A percentile compares a stretch with the other conserved stretches of the same genome.
These are phyloP conservation scores for Gastrolobium villosum DNA, from an alignment of 306 rosid genomes.

Conservation along the genomic window DNA sequence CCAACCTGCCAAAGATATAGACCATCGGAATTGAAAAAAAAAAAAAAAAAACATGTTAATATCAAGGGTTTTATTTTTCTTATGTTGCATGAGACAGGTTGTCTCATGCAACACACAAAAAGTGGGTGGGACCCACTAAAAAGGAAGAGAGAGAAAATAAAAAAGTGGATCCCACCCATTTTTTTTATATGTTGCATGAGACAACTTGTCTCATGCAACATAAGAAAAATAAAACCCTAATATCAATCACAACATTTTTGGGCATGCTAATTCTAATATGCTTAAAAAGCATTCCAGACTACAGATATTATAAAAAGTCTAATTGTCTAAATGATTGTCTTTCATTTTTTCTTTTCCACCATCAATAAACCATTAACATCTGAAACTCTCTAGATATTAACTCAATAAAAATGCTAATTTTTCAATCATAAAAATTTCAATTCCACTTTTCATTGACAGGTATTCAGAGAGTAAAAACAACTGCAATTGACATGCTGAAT, in stretches of 20 bases:
- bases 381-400: conserved; percentile 5
- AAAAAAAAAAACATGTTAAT: background rate
- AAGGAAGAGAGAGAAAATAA: no score
- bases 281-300: conserved; percentile 8
- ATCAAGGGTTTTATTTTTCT: no score
- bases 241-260: background rate
- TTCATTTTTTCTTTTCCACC: background rate
- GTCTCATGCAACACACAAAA: no score
- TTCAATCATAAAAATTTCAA: background rate
- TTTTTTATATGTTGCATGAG: no score
- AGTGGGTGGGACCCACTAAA: no score
- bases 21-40: background rate
- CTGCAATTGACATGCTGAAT: background rate
- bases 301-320: background rate
- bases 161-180: no score
- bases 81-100: no score
- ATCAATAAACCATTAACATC: background rate
- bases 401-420: conserved; percentile 1
- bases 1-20: conserved; percentile 73
- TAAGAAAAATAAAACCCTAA: no score
- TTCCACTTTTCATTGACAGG: background rate
- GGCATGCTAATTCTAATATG: background rate
- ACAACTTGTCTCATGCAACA: no score
- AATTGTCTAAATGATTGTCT: background rate
- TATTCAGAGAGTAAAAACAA: conserved; percentile 22